These are phyloP conservation scores for Collybia sp. DNA, from an alignment of 768 basidiomycete species.

Conservation along the genomic window DNA sequence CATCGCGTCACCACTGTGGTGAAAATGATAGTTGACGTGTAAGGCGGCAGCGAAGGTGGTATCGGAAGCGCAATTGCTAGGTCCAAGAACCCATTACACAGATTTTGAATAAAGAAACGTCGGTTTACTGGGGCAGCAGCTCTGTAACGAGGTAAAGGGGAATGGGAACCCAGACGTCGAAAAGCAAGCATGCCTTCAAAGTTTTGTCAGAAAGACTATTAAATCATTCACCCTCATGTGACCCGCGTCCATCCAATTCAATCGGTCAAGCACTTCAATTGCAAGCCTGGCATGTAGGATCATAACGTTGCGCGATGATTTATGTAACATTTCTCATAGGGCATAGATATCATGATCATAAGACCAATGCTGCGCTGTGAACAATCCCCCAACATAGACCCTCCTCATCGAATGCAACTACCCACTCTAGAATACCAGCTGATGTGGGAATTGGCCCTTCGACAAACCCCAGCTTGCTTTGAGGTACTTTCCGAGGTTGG, in stretches of 20 bases:
- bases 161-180: conserved; percentile 17
- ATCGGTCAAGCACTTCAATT: too few relatives aligned
- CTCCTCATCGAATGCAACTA: conserved; percentile 11
- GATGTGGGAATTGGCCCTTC: conserved; percentile 96
- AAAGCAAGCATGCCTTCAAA: conserved; percentile 26
- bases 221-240: conserved; percentile 1
- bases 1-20: conserved; percentile 59
- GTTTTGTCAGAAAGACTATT: conserved; percentile 4
- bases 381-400: conserved; percentile 9
- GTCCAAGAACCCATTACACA: conserved; percentile 71
- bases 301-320: background rate
- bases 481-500: conserved; percentile 90
- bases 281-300: background rate
- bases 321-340: conserved; percentile 9
- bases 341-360: conserved; percentile 24
- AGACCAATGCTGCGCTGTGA: conserved; percentile 4
- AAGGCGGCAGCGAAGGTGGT: conserved; percentile 63
- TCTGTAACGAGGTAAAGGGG: conserved; percentile 5
- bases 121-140: conserved; percentile 10
- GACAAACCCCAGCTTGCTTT: conserved; percentile 90
- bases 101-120: conserved; percentile 33
- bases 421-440: conserved; percentile 69
- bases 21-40: conserved; percentile 72
- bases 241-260: too few relatives aligned
- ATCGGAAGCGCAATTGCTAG: conserved; percentile 70